Evolutionary conservation across 345 rosid species (phyloP), one percentile per base, ranked within the genome.

Genomic region (Acer saccharum): DNA sequence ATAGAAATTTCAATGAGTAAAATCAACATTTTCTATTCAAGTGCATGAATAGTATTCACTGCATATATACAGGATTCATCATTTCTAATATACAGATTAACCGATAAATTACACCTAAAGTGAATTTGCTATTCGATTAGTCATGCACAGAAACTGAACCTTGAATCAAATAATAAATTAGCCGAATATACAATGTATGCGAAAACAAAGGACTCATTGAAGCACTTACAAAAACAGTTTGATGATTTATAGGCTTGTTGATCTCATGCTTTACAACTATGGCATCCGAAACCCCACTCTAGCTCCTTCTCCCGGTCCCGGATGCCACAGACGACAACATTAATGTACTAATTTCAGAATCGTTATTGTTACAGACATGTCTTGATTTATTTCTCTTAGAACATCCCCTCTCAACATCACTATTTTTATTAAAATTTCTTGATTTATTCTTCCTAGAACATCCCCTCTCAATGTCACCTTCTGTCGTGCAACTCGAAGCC

Each of bases 271-370:
- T 83, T 20, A 77, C 68, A 70, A 82, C 76, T 10, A 71, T 32
- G 41, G 70, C 72, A n/a, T 84, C 87, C 7, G 81, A 44, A 61
- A 76, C 68, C 29, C 82, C 88, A 41, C 67, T 77, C 89, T 90
- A 85, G 77, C 87, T 89, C 82, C 86, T 85, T 70, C 91, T 86
- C 83, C 86, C 86, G 16, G 76, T 86, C 84, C 86, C 87, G 16
- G 76, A 44, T 63, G 69, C 39, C 74, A 43, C 50, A 35, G 72
- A 43, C 7, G 88, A 82, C 2, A 82, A 44, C 8, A 74, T 71
- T 0, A 86, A 82, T 27, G 29, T 27, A 9, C 81, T 72, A 60
- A 89, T 87, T 44, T 85, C 88, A 16, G 84, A 74, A 80, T 87
- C 94, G n/a, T 80, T 81, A 46, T 77, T 81, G 60, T 73, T 81